Evolutionary conservation across 1,284 basidiomycete genomes (phyloP).

Genomic region (Sutorius eximius): DNA sequence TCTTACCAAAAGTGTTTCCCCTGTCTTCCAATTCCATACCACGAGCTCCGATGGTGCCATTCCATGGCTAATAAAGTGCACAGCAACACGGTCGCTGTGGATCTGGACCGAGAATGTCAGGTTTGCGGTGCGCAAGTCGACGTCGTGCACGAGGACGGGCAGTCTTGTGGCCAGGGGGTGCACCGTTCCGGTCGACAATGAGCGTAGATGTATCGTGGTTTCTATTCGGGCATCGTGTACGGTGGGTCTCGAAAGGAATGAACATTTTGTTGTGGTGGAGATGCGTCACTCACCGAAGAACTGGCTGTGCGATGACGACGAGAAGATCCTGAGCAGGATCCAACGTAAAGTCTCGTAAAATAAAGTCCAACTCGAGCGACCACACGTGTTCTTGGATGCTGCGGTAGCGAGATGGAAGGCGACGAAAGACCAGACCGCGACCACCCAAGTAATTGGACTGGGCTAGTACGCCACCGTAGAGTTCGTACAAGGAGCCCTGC

Average conservation of each 20-base stretch:
- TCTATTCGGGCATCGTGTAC: conserved; percentile 17
- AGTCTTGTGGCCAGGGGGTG: conserved; percentile 45
- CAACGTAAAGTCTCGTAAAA: conserved; percentile 58
- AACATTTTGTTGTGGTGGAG: not conserved
- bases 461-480: conserved; percentile 60
- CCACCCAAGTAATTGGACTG: conserved; percentile 37
- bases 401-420: conserved; percentile 50
- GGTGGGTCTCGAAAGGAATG: conserved; percentile 16
- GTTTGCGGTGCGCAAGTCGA: conserved; percentile 20
- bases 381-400: conserved; percentile 49
- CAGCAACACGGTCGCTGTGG: conserved; percentile 47
- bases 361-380: conserved; percentile 42
- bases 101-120: conserved; percentile 49
- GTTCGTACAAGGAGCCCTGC: conserved; percentile 50
- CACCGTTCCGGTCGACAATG: conserved; percentile 45
- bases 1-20: conserved; percentile 46
- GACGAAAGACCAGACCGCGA: conserved; percentile 43
- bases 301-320: conserved; percentile 46
- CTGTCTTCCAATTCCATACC: conserved; percentile 66
- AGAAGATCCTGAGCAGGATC: conserved; percentile 64
- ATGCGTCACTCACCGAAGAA: conserved; percentile 27
- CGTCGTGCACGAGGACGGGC: conserved; percentile 36
- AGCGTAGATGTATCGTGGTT: conserved; percentile 43
- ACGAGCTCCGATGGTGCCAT: conserved; percentile 43
- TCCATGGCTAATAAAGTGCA: conserved; percentile 41